Percentiles rank a stretch among this genome's conserved stretches.
Evolutionary conservation across 495 filamentous ascomycete genomes (phyloP).

Genomic region (Aspergillus wentii): DNA sequence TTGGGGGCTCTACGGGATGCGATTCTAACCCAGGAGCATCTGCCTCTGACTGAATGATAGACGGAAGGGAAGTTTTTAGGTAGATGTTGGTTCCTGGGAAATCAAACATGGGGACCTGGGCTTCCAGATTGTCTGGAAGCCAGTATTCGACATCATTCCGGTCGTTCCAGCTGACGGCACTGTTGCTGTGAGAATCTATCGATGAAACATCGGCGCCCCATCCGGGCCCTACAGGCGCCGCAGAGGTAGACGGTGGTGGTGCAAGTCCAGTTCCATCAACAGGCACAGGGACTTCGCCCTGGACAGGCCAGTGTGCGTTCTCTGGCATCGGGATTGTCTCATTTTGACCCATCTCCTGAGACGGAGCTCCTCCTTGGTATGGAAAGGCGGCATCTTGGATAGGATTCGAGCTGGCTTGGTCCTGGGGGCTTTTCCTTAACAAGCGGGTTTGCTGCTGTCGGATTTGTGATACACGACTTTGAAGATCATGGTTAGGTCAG

Average conservation of each 20-base stretch:
- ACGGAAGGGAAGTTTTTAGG: constrained; percentile 33
- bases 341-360: constrained; percentile 13
- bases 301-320: constrained; percentile 15
- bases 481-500: constrained; percentile 2
- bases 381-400: constrained; percentile 19
- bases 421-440: constrained; percentile 9
- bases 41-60: constrained; percentile 28
- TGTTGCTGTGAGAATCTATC: constrained; percentile 18
- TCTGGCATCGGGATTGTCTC: constrained; percentile 13
- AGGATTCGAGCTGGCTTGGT: constrained; percentile 9
- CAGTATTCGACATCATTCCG: constrained; percentile 33
- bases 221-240: constrained; percentile 15
- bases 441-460: constrained; percentile 33
- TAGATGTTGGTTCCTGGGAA: constrained; percentile 37
- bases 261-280: constrained; percentile 17
- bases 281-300: constrained; percentile 16
- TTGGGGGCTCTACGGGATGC: constrained; percentile 12
- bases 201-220: constrained; percentile 15
- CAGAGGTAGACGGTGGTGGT: constrained; percentile 10
- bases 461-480: constrained; percentile 38
- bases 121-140: constrained; percentile 34
- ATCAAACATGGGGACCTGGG: constrained; percentile 31
- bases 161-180: constrained; percentile 26
- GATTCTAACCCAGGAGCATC: constrained; percentile 17
- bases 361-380: constrained; percentile 2